phyloP scores from a whole-genome alignment of 305 asterid species.

The Petunia hybrid region DNA sequence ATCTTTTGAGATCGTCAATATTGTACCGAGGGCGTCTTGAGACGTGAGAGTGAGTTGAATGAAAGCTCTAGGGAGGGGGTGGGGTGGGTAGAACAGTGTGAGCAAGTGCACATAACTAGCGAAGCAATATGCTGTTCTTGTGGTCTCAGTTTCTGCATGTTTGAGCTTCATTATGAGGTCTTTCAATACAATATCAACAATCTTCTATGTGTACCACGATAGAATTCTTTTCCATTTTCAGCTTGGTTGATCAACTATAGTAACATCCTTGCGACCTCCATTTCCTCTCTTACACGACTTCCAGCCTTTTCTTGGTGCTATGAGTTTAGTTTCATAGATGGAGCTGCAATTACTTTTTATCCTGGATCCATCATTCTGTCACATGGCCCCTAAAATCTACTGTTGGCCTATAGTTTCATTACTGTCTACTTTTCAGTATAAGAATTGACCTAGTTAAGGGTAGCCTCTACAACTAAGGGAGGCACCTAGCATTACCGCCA shows the following conservation, averaged over 20 bases:
- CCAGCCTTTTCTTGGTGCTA: background rate
- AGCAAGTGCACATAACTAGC: background rate
- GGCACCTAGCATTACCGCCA: background rate
- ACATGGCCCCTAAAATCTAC: background rate
- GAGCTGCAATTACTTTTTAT: background rate
- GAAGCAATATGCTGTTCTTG: background rate
- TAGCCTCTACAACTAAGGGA: background rate
- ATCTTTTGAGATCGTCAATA: too few relatives aligned
- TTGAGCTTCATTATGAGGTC: constrained; percentile 9
- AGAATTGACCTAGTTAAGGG: background rate
- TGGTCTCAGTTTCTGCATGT: background rate
- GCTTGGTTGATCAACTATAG: background rate
- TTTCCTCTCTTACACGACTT: background rate
- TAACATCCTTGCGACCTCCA: background rate
- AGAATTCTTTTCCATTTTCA: background rate
- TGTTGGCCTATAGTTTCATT: background rate
- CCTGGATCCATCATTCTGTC: background rate
- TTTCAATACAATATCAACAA: background rate
- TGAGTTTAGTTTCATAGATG: background rate
- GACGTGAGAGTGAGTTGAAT: too few relatives aligned
- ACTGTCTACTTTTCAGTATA: background rate
- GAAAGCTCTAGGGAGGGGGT: background rate
- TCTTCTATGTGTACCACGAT: background rate
- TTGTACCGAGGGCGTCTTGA: too few relatives aligned
- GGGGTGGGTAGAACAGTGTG: background rate